Evolutionary conservation across 495 filamentous ascomycete genomes (phyloP).

Genomic region (Neurospora sublineolata): DNA sequence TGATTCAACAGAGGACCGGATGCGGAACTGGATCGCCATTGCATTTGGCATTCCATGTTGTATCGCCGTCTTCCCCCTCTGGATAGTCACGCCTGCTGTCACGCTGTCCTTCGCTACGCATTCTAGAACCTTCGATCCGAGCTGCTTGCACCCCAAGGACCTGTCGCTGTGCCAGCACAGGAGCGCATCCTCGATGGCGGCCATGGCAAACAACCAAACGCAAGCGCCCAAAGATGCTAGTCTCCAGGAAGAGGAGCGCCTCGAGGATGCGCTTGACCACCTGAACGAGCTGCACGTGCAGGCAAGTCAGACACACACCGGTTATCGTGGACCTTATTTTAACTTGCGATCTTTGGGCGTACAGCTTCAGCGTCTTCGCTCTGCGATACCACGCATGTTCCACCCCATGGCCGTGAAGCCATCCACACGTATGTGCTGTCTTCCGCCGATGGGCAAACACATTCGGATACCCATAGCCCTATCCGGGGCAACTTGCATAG

Average conservation of each 20-base stretch:
- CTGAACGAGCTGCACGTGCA: slow-evolving; percentile 32
- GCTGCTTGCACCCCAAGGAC: neutral
- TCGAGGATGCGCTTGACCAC: slow-evolving; percentile 24
- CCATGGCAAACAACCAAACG: slow-evolving; percentile 17
- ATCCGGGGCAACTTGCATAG: neutral
- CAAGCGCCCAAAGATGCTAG: slow-evolving; percentile 6
- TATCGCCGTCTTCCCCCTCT: neutral
- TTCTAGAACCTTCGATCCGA: neutral
- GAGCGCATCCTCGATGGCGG: neutral
- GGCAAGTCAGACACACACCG: slow-evolving; percentile 17
- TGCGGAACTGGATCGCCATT: neutral
- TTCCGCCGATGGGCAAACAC: neutral
- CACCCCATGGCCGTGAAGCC: slow-evolving; percentile 28
- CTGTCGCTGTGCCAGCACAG: neutral
- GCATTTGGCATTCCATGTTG: neutral
- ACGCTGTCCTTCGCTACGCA: neutral
- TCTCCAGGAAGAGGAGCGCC: slow-evolving; percentile 22
- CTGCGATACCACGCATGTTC: slow-evolving; percentile 35
- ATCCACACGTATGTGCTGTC: slow-evolving; percentile 23
- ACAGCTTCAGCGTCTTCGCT: slow-evolving; percentile 32
- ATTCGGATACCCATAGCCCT: neutral
- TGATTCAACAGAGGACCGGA: neutral
- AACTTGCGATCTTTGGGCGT: slow-evolving; percentile 6
- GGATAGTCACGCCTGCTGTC: neutral
- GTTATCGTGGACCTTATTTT: neutral